Percentiles rank a stretch among this genome's conserved stretches.
phyloP scores from a whole-genome alignment of 2,329 filamentous ascomycete genomes.

The Xylaria digitata region DNA sequence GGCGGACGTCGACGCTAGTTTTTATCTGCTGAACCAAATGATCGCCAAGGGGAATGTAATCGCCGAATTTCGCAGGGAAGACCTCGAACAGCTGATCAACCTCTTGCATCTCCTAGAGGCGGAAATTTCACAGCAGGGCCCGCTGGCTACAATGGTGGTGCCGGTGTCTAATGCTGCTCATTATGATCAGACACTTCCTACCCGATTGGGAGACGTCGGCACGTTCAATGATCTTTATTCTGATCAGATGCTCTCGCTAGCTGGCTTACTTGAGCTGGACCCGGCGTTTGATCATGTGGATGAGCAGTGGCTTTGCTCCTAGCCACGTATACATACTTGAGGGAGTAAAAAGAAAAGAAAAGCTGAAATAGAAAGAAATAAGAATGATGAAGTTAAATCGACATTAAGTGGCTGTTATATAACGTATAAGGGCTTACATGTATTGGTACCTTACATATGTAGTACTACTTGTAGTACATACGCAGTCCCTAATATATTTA shows the following conservation, averaged over 20 bases:
- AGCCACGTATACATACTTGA: too few species aligned
- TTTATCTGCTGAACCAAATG: constrained; percentile 21
- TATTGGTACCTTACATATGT: too few species aligned
- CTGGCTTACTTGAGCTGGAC: constrained; percentile 19
- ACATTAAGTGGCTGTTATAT: not conserved
- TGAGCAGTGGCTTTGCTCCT: constrained; percentile 24
- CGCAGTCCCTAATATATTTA: not conserved
- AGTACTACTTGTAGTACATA: too few species aligned
- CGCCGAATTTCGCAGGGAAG: constrained; percentile 19
- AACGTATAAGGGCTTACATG: not conserved
- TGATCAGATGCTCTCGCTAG: constrained; percentile 26
- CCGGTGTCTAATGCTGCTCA: not conserved
- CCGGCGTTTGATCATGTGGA: constrained; percentile 16
- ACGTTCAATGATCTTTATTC: constrained; percentile 15
- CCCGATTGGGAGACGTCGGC: not conserved
- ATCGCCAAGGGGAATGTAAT: constrained; percentile 17
- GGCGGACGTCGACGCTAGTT: constrained; percentile 10
- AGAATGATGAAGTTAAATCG: not conserved
- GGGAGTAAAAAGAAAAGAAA: too few species aligned
- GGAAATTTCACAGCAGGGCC: constrained; percentile 7
- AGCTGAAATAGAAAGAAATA: too few species aligned
- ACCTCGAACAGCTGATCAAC: constrained; percentile 19
- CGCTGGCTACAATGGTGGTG: not conserved
- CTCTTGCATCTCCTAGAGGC: constrained; percentile 10
- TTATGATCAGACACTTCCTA: constrained; percentile 5